These are phyloP conservation scores for Ascosphaera pollenicola DNA, from an alignment of 2,329 filamentous ascomycete genomes.

Conservation along the genomic window DNA sequence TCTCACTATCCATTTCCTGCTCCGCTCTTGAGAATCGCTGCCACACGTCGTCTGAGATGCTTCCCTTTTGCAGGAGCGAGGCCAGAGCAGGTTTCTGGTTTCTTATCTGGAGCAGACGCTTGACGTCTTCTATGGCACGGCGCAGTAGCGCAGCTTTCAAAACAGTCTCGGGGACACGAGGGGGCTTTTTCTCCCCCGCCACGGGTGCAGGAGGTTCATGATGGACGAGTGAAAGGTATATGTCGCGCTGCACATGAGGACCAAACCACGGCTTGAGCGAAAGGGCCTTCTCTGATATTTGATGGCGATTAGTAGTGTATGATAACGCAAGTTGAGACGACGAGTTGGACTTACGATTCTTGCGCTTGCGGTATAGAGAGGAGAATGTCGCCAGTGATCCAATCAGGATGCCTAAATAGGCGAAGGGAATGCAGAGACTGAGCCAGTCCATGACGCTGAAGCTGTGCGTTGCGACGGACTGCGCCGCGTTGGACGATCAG, in stretches of 20 bases:
- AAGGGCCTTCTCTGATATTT: slow-evolving; percentile 43
- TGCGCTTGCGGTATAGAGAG: slow-evolving; percentile 76
- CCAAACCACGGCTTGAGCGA: slow-evolving; percentile 90
- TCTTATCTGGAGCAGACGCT: slow-evolving; percentile 71
- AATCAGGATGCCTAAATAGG: slow-evolving; percentile 71
- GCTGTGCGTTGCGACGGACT: slow-evolving; percentile 8
- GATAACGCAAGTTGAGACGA: not conserved
- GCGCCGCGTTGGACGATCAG: not conserved
- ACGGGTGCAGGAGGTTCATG: slow-evolving; percentile 31
- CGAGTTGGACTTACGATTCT: slow-evolving; percentile 40
- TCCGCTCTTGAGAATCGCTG: slow-evolving; percentile 79
- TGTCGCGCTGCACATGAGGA: slow-evolving; percentile 71
- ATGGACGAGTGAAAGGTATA: slow-evolving; percentile 85
- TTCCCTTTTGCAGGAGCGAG: slow-evolving; percentile 65
- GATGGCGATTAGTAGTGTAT: slow-evolving; percentile 7
- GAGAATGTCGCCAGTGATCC: slow-evolving; percentile 85
- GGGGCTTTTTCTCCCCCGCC: slow-evolving; percentile 41
- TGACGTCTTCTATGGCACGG: slow-evolving; percentile 80
- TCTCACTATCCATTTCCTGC: slow-evolving; percentile 92
- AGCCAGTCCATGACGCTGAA: slow-evolving; percentile 46
- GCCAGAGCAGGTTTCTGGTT: slow-evolving; percentile 74
- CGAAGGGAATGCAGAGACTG: slow-evolving; percentile 65
- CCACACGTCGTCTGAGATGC: slow-evolving; percentile 90
- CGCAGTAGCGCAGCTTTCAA: slow-evolving; percentile 73
- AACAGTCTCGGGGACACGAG: slow-evolving; percentile 57